Evolutionary conservation across 257 asterid genomes (phyloP).

Genomic region (Solanum lignicaule): DNA sequence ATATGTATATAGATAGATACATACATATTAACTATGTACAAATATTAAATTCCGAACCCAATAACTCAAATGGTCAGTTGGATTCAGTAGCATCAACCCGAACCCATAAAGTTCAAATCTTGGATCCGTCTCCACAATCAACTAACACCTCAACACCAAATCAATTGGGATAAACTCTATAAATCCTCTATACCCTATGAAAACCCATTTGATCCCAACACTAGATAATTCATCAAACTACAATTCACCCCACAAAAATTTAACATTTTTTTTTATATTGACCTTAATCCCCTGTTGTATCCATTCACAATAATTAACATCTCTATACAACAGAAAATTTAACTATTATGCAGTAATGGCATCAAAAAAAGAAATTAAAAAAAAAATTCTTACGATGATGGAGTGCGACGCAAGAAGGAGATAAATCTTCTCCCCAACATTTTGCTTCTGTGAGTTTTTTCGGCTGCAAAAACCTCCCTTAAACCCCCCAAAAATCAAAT

Average conservation of each 20-base stretch:
- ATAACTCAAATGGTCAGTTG: background rate
- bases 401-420: constrained; percentile 15
- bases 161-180: background rate
- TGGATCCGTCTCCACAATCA: background rate
- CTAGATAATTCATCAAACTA: background rate
- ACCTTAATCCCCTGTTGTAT: background rate
- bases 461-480: background rate
- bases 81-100: background rate
- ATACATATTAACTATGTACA: background rate
- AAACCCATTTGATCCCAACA: background rate
- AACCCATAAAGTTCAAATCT: background rate
- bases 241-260: background rate
- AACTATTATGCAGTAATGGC: background rate
- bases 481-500: background rate
- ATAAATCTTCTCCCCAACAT: constrained; percentile 30
- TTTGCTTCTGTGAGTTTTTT: background rate
- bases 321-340: background rate
- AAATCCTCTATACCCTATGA: background rate
- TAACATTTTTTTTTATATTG: background rate
- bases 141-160: background rate
- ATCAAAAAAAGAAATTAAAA: background rate
- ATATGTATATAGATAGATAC: no score
- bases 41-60: background rate
- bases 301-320: background rate
- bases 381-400: background rate